Percentiles rank a stretch among this genome's conserved stretches.
Conservation (phyloP, 2,329 filamentous ascomycete species). For the Fusarium buharicum region DNA sequence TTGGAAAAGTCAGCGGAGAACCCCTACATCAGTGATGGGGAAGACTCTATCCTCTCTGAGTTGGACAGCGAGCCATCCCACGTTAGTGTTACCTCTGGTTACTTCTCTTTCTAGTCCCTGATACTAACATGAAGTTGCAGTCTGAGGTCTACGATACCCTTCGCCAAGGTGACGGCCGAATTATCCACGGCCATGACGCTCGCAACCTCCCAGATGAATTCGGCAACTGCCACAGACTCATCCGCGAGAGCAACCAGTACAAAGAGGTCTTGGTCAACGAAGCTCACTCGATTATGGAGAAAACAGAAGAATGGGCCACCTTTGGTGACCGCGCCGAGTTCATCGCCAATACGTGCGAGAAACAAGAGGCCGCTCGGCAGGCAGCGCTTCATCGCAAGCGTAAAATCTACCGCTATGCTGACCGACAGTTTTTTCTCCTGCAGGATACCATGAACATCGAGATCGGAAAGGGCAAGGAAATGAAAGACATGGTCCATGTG, state of each 20-base stretch:
- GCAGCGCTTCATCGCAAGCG: background rate
- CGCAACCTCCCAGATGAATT: background rate
- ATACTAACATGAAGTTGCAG: slow-evolving; percentile 6
- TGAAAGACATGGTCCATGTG: too few species aligned
- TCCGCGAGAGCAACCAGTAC: background rate
- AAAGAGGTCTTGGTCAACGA: too few species aligned
- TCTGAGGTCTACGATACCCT: slow-evolving; percentile 1
- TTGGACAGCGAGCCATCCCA: background rate
- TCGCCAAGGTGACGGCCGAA: background rate
- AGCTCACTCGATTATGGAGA: background rate
- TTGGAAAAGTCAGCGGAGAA: background rate
- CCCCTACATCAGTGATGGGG: background rate
- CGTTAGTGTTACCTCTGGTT: slow-evolving; percentile 1
- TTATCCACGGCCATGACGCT: background rate
- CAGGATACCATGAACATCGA: background rate
- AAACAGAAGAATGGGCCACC: background rate
- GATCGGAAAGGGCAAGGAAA: too few species aligned
- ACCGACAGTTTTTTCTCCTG: background rate
- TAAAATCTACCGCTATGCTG: slow-evolving; percentile 6
- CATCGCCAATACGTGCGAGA: too few species aligned
- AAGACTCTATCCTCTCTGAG: background rate
- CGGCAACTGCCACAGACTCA: background rate
- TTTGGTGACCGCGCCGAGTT: too few species aligned
- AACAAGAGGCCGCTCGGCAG: background rate
- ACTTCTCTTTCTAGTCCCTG: background rate